Evolutionary conservation across 2,329 filamentous ascomycete species (phyloP), one percentile per base, ranked within the genome.

Genomic region (Exophiala lecanii-corni): DNA sequence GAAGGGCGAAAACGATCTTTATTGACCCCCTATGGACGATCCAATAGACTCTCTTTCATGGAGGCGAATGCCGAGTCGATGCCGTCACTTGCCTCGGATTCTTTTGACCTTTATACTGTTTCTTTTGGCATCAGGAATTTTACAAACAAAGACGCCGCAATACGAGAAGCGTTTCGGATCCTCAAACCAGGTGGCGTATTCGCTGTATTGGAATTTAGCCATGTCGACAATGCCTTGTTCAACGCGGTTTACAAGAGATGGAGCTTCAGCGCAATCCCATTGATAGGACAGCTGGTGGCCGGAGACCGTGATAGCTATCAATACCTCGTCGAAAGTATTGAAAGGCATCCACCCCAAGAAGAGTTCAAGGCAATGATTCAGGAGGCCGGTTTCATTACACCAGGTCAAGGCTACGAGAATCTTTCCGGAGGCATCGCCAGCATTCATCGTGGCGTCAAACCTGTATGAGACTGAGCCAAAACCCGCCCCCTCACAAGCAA

Each of bases 111-210:
- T 4, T 98, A 98, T 71, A 98, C 92, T 0, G 92, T 98, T 2
- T 89, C 91, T 0, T 98, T 98, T 60, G 92, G 92, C 21, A 97
- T 98, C 62, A 79, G 92, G 39, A 98, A 98, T 68, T 98, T 98
- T 69, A 92, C 87, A 42, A 82, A 95, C 68, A 94, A 96, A 61
- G 82, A 86, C 36, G 77, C 78, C 1, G 94, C 91, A 0, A 69
- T 98, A 44, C 70, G 74, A 25, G 89, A 97, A 62, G 92, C 92
- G 0, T 82, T 82, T 66, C 80, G 92, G 5, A 88, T 97, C 2
- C 74, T 98, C 20, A 92, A 89, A 67, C 94, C 94, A 0, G 92
- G 92, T 32, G 92, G 92, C 50, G 83, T 98, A 1, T 98, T 98
- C 62, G 91, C 92, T 3, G 97, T 92, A 60, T 76, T 98, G 47